These are phyloP conservation scores for Blastobotrys serpentis DNA, from an alignment of 1,139 yeast genomes.

Conservation along the genomic window DNA sequence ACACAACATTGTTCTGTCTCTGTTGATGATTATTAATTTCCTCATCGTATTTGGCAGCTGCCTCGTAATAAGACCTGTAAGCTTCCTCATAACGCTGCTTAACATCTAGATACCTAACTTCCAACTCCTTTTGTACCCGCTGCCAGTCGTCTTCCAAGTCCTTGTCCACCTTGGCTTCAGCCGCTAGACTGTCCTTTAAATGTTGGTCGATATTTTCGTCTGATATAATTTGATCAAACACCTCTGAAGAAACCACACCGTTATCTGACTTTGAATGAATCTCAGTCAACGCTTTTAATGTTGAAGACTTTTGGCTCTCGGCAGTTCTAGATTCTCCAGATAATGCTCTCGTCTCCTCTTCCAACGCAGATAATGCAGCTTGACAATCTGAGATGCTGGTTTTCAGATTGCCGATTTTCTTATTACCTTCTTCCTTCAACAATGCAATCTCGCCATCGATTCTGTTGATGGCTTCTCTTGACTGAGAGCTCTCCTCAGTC, in stretches of 20 bases:
- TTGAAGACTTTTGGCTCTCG: slow-evolving; percentile 25
- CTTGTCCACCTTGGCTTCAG: slow-evolving; percentile 29
- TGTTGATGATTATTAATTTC: slow-evolving; percentile 14
- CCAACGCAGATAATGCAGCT: slow-evolving; percentile 38
- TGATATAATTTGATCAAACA: slow-evolving; percentile 24
- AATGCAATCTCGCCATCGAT: slow-evolving; percentile 12
- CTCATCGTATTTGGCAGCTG: slow-evolving; percentile 17
- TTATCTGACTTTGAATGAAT: slow-evolving; percentile 21
- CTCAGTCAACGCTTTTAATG: slow-evolving; percentile 24
- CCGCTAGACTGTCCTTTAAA: slow-evolving; percentile 23
- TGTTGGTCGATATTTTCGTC: slow-evolving; percentile 27
- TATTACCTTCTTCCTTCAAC: slow-evolving; percentile 21
- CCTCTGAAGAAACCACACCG: slow-evolving; percentile 24
- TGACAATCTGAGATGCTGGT: slow-evolving; percentile 21
- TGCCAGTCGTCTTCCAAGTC: slow-evolving; percentile 37
- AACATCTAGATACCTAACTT: slow-evolving; percentile 36
- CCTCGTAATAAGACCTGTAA: slow-evolving; percentile 26
- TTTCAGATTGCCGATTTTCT: slow-evolving; percentile 20
- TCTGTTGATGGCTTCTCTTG: slow-evolving; percentile 18
- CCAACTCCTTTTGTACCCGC: slow-evolving; percentile 36
- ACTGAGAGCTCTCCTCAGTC: slow-evolving; percentile 25
- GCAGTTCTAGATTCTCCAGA: slow-evolving; percentile 22
- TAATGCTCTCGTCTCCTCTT: slow-evolving; percentile 41
- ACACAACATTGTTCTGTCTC: slow-evolving; percentile 17
- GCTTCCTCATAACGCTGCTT: slow-evolving; percentile 36